Evolutionary conservation across 1,284 basidiomycete species (phyloP).

Genomic region (Psilocybe mexicana): DNA sequence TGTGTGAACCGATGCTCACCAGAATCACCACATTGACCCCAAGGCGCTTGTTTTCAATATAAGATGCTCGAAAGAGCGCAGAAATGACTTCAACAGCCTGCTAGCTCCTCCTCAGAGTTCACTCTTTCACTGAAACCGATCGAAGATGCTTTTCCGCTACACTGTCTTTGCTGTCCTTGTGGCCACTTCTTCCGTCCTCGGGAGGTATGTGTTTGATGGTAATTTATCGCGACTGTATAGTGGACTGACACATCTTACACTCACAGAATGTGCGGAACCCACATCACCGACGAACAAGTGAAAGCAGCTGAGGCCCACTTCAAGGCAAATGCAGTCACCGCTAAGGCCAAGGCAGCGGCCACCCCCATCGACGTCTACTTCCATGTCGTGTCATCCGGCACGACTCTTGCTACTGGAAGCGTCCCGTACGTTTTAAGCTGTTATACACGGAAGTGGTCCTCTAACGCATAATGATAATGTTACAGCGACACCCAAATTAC

Average conservation of each 20-base stretch:
- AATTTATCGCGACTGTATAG: not conserved
- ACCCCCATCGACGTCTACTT: slow-evolving; percentile 14
- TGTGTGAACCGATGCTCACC: not conserved
- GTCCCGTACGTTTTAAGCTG: slow-evolving; percentile 4
- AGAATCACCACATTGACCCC: not conserved
- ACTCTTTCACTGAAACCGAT: not conserved
- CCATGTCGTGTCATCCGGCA: slow-evolving; percentile 14
- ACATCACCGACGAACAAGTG: slow-evolving; percentile 10
- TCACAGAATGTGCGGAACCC: slow-evolving; percentile 12
- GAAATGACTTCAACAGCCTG: not conserved
- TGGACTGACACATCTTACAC: not conserved
- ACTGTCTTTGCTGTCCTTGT: slow-evolving; percentile 10
- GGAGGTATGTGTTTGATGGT: slow-evolving; percentile 5
- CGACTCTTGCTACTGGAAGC: slow-evolving; percentile 9
- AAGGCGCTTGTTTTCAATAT: not conserved
- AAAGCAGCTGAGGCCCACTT: slow-evolving; percentile 15
- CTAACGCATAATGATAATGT: not conserved
- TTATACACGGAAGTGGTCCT: not conserved
- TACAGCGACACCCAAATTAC: slow-evolving; percentile 16
- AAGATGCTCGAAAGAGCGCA: not conserved
- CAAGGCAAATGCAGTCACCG: slow-evolving; percentile 11
- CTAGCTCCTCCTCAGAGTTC: not conserved
- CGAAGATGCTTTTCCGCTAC: slow-evolving; percentile 11
- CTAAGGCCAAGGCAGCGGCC: slow-evolving; percentile 3
- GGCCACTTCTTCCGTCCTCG: slow-evolving; percentile 11